Evolutionary conservation across 2,329 filamentous ascomycete genomes (phyloP), one percentile per base, ranked within the genome.

Genomic region (Mollisia scopiformis): DNA sequence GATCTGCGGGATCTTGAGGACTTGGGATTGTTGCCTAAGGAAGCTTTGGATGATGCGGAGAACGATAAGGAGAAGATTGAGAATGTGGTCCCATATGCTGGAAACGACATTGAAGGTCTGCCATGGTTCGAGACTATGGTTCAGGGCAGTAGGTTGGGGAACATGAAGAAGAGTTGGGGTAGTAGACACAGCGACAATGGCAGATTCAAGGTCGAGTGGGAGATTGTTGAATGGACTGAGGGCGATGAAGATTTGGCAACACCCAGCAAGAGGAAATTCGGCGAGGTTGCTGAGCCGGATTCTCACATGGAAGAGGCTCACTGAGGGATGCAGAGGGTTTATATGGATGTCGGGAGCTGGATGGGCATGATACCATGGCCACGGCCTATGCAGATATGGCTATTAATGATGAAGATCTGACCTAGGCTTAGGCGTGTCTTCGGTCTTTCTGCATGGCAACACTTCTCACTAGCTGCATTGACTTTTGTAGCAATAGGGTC

Each of bases 71-170:
- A 56, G 60, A 62, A 63, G 27, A 61, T 39, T 47, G 57, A 21
- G 61, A 66, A 41, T 63, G 69, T 35, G 63, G 75, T 16, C 72
- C 74, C 62, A n/a, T 52, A 51, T 37, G 33, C 35, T 2, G 28
- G 43, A 2, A 58, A 49, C 19, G 57, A 58, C 6, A 70, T 58
- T 63, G 80, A 69, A 69, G 88, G 89, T 2, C 83, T 94, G 28
- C 90, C 92, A 0, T 97, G 92, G 91, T 94, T 96, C 68, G 91
- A 96, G 68, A 85, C 86, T 65, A 83, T 96, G 80, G 84, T 96
- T 2, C 84, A 91, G 69, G 88, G 92, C 57, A 93, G 91, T 66
- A 82, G 81, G 39, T 77, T 96, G 43, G 91, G 90, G 1, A 86
- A 82, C 54, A 80, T 90, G 74, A 87, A 86, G 72, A 84, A 85